Conservation (phyloP, 352 stramenopile genomes). For the Phytopythium sindhum region DNA sequence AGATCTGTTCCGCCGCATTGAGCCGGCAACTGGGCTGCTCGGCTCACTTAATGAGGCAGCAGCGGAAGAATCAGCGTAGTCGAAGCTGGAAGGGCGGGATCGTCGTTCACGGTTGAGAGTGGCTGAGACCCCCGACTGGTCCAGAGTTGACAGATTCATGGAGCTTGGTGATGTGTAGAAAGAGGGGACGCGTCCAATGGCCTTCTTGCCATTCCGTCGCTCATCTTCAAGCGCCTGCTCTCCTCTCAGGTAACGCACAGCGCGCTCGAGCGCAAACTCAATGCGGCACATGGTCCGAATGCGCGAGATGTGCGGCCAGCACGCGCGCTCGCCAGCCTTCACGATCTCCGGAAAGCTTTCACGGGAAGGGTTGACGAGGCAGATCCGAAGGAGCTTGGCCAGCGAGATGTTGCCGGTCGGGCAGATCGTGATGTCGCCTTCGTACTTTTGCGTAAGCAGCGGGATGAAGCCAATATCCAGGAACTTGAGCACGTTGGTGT, state of each 20-base stretch:
- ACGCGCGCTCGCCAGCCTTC: slow-evolving; percentile 89
- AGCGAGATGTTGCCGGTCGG: slow-evolving; percentile 90
- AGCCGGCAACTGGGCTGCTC: slow-evolving; percentile 12
- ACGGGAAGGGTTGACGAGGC: slow-evolving; percentile 77
- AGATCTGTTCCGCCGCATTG: slow-evolving; percentile 67
- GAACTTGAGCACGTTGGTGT: slow-evolving; percentile 81
- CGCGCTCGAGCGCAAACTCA: slow-evolving; percentile 94
- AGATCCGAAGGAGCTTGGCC: slow-evolving; percentile 66
- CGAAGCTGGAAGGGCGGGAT: slow-evolving; percentile 20
- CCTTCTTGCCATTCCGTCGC: slow-evolving; percentile 60
- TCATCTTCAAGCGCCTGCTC: slow-evolving; percentile 83
- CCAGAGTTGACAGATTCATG: slow-evolving; percentile 78
- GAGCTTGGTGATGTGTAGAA: slow-evolving; percentile 87
- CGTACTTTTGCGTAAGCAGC: slow-evolving; percentile 92
- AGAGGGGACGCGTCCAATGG: slow-evolving; percentile 74
- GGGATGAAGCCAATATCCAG: slow-evolving; percentile 80
- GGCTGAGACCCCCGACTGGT: slow-evolving; percentile 26
- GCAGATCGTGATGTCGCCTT: slow-evolving; percentile 98
- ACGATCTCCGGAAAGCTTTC: slow-evolving; percentile 68
- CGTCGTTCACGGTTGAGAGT: slow-evolving; percentile 14
- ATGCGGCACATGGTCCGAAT: slow-evolving; percentile 96
- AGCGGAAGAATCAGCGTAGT: slow-evolving; percentile 14
- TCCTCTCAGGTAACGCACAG: slow-evolving; percentile 73
- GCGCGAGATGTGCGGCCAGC: slow-evolving; percentile 91
- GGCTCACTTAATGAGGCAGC: slow-evolving; percentile 4